phyloP scores from a whole-genome alignment of 192 early-diverging fungal genomes.

The Entophlyctis luteolus region DNA sequence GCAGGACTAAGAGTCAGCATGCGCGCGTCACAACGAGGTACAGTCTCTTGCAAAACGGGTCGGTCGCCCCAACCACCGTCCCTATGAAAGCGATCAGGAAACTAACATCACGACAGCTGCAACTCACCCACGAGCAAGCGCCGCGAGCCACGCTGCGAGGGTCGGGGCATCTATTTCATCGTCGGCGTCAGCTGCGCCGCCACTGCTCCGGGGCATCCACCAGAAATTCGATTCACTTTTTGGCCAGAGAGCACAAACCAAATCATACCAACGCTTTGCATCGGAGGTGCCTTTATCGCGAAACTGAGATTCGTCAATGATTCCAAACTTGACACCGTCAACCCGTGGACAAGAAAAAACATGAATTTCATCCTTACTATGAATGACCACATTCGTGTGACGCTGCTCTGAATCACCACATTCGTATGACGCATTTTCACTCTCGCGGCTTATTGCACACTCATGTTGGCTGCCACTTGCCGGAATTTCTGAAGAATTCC shows the following conservation, averaged over 20 bases:
- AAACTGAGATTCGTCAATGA: too few relatives aligned
- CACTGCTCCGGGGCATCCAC: neutral
- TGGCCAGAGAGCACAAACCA: neutral
- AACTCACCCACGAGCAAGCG: neutral
- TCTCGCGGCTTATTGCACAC: too few relatives aligned
- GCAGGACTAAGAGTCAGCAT: neutral
- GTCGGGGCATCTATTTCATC: neutral
- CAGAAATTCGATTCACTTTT: neutral
- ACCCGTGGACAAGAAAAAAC: too few relatives aligned
- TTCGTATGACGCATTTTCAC: too few relatives aligned
- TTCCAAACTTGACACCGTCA: too few relatives aligned
- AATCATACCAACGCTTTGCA: neutral
- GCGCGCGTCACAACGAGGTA: neutral
- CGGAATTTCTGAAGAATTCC: too few relatives aligned
- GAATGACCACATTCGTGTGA: too few relatives aligned
- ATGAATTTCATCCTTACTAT: too few relatives aligned
- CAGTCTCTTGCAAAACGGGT: neutral
- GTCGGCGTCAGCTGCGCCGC: neutral
- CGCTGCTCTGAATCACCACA: too few relatives aligned
- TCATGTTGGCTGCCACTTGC: too few relatives aligned
- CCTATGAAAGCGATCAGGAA: neutral
- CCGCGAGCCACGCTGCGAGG: neutral
- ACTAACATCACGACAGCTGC: neutral
- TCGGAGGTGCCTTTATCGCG: too few relatives aligned
- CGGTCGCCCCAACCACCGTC: neutral